A percentile compares a stretch with the other conserved stretches of the same genome.
Conservation (phyloP, 306 rosid species). For the Crotalaria pallida region DNA sequence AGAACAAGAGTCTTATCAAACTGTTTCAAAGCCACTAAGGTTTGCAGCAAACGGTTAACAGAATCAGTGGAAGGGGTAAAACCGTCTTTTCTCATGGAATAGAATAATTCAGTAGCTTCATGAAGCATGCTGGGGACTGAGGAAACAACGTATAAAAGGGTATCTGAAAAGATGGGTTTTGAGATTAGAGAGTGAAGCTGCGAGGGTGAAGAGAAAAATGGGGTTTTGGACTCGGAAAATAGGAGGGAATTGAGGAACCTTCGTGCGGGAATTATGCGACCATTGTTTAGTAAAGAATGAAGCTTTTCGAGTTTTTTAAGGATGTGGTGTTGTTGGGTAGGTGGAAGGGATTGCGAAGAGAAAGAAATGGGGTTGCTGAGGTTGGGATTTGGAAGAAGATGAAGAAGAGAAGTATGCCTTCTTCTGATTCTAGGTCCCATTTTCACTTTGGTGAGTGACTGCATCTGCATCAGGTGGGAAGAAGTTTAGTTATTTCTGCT, state of each 20-base stretch:
- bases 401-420: conserved; percentile 12
- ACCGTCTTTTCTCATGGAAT: conserved; percentile 44
- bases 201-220: conserved; percentile 48
- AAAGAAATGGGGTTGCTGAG: conserved; percentile 6
- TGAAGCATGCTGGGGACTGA: conserved; percentile 33
- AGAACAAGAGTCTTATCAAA: conserved; percentile 33
- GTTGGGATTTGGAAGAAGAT: conserved; percentile 25
- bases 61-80: conserved; percentile 42
- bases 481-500: too few species aligned
- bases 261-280: conserved; percentile 31
- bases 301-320: conserved; percentile 43
- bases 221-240: conserved; percentile 30
- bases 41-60: conserved; percentile 39
- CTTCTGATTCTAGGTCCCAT: conserved; percentile 48
- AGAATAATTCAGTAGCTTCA: conserved; percentile 41
- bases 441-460: not conserved
- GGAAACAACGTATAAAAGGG: conserved; percentile 48
- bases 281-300: conserved; percentile 39
- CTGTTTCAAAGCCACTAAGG: conserved; percentile 32
- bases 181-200: conserved; percentile 42
- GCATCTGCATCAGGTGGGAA: too few species aligned
- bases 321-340: conserved; percentile 21
- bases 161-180: conserved; percentile 39
- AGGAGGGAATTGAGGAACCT: conserved; percentile 47
- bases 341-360: conserved; percentile 31